Percentiles rank a stretch among this genome's conserved stretches.
Evolutionary conservation across 176 grass and related monocot species (phyloP).

Genomic region (Hordeum vulgare): DNA sequence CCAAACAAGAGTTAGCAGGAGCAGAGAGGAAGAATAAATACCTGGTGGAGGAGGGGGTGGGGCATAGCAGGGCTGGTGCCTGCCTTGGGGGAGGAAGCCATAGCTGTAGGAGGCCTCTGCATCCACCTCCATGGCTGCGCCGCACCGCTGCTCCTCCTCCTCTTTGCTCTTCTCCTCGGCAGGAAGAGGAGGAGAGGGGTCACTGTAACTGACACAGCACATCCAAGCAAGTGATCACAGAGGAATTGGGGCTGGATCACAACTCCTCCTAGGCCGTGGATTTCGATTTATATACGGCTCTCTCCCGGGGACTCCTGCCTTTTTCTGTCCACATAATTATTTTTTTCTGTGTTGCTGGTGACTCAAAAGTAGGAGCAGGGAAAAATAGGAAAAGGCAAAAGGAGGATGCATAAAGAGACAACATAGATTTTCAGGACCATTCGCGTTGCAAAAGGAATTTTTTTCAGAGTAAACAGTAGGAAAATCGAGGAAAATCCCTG

Average conservation of each 20-base stretch:
- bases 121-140: slow-evolving; percentile 33
- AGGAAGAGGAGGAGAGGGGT: background rate
- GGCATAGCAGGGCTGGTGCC: slow-evolving; percentile 19
- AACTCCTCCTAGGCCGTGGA: background rate
- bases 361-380: slow-evolving; percentile 9
- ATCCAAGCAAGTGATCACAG: slow-evolving; percentile 17
- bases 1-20: background rate
- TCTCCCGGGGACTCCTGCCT: background rate
- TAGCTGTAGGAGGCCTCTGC: slow-evolving; percentile 31
- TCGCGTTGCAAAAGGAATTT: background rate
- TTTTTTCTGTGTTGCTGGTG: background rate
- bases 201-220: slow-evolving; percentile 18
- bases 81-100: slow-evolving; percentile 27
- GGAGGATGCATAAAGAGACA: background rate
- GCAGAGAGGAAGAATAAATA: background rate
- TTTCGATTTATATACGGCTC: slow-evolving; percentile 20
- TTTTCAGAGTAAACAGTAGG: background rate
- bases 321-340: background rate
- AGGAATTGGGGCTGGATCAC: slow-evolving; percentile 22
- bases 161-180: background rate
- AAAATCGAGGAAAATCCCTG: background rate
- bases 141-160: background rate
- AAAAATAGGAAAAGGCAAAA: background rate
- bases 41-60: slow-evolving; percentile 27
- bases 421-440: background rate